phyloP scores from a whole-genome alignment of 75 land plant genomes.

The Cryptomeria japonica region DNA sequence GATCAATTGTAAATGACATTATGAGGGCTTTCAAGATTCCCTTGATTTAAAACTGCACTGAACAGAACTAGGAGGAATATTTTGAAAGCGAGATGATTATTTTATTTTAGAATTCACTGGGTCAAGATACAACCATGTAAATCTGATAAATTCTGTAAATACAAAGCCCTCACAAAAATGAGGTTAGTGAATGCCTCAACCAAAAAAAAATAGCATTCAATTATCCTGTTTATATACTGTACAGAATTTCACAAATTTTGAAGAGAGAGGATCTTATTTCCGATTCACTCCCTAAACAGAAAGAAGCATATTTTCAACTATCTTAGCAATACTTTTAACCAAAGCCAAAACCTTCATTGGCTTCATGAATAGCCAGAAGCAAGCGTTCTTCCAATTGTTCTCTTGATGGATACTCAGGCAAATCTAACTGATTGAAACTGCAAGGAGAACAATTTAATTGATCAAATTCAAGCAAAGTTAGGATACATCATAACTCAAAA shows the following conservation, averaged over 20 bases:
- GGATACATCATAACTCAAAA: not conserved
- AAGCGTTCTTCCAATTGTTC: conserved; percentile 78
- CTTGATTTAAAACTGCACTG: not conserved
- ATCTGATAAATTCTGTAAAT: conserved; percentile 2
- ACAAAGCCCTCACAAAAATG: conserved; percentile 8
- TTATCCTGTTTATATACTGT: not conserved
- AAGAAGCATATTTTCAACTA: not conserved
- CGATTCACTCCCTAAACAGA: conserved; percentile 4
- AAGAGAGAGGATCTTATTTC: not conserved
- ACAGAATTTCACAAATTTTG: not conserved
- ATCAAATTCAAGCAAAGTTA: not conserved
- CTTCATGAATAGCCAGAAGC: conserved; percentile 89
- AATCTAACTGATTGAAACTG: conserved; percentile 92
- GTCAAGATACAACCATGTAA: not conserved
- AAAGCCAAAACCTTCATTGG: conserved; percentile 87
- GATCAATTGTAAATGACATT: too few relatives aligned
- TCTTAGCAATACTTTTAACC: conserved; percentile 35
- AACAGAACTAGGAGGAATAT: not conserved
- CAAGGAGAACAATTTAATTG: conserved; percentile 15
- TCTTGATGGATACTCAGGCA: conserved; percentile 88
- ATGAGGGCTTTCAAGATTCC: not conserved
- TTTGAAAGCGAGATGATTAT: conserved; percentile 6
- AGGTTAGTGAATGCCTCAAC: conserved; percentile 6
- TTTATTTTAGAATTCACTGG: conserved; percentile 5
- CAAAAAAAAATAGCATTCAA: conserved; percentile 6